Evolutionary conservation across 306 rosid species (phyloP).

Genomic region (Biancaea sappan): DNA sequence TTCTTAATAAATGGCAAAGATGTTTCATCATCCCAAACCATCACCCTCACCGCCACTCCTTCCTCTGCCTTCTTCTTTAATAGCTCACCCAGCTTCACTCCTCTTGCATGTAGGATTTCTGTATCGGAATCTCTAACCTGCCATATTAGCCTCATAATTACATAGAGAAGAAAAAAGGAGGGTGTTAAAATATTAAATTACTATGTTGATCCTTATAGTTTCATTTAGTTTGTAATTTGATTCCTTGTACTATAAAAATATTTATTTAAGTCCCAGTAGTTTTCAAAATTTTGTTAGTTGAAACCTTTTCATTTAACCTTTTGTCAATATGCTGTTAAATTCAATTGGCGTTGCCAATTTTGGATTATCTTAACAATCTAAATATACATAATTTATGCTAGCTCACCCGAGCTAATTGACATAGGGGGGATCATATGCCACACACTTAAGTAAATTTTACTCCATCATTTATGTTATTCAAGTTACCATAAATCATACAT

Average conservation of each 20-base stretch:
- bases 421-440: neutral
- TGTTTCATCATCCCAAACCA: conserved; percentile 97
- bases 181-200: neutral
- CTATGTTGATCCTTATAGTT: neutral
- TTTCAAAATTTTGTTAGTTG: neutral
- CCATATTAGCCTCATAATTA: conserved; percentile 1
- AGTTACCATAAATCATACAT: neutral
- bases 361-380: neutral
- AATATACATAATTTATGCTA: neutral
- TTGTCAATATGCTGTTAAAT: neutral
- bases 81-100: conserved; percentile 80
- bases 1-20: conserved; percentile 77
- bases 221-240: neutral
- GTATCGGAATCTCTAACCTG: conserved; percentile 89
- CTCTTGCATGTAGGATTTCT: conserved; percentile 76
- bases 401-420: neutral
- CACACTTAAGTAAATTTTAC: neutral
- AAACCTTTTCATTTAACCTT: neutral
- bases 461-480: neutral
- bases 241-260: too few relatives aligned
- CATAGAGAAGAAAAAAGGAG: neutral
- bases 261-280: too few relatives aligned
- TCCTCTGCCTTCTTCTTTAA: conserved; percentile 86
- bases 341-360: neutral
- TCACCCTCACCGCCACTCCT: conserved; percentile 86